These are phyloP conservation scores for Cymbidium sinense DNA, from an alignment of 106 monocot genomes.

Conservation along the genomic window DNA sequence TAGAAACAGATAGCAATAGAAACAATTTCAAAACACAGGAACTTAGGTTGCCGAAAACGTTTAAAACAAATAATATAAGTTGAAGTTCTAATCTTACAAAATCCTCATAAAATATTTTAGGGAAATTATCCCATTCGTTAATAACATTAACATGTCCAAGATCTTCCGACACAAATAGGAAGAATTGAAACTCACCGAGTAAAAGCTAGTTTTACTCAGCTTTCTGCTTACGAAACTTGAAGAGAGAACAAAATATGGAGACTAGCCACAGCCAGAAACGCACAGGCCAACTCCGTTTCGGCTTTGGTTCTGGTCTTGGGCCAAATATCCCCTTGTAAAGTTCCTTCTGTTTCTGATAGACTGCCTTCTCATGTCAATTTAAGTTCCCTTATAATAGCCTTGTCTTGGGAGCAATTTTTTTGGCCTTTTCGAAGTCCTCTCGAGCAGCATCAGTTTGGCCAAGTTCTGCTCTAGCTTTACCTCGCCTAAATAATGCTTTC, in stretches of 20 bases:
- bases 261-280: slow-evolving; percentile 67
- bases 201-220: slow-evolving; percentile 29
- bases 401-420: slow-evolving; percentile 59
- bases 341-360: slow-evolving; percentile 95
- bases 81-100: neutral
- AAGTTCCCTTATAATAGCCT: slow-evolving; percentile 57
- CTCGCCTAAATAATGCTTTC: slow-evolving; percentile 87
- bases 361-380: slow-evolving; percentile 72
- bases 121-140: neutral
- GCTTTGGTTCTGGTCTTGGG: slow-evolving; percentile 62
- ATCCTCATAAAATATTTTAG: neutral
- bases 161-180: neutral
- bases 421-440: slow-evolving; percentile 79
- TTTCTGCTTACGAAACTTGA: slow-evolving; percentile 42
- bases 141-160: neutral
- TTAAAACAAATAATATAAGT: neutral
- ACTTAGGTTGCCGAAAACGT: no score
- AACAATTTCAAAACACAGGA: no score
- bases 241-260: slow-evolving; percentile 33
- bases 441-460: slow-evolving; percentile 86
- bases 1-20: no score
- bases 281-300: slow-evolving; percentile 26
- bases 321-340: slow-evolving; percentile 95
- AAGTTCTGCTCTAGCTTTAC: slow-evolving; percentile 83
- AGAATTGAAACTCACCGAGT: neutral